These are phyloP conservation scores for Saturnispora zaruensis DNA, from an alignment of 805 yeast species.

Conservation along the genomic window DNA sequence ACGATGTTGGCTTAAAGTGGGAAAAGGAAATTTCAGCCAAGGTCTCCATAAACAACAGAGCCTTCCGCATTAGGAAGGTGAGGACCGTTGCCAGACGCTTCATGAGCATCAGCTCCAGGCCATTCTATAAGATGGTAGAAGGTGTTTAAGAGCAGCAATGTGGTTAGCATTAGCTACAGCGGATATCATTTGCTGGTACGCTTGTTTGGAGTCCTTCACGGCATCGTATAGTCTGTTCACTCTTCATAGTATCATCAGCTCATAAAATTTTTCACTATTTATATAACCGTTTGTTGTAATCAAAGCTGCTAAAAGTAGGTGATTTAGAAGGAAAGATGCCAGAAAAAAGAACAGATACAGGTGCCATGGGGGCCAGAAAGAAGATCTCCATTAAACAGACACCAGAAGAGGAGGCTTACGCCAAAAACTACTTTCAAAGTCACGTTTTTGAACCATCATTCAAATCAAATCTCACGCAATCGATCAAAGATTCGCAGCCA, in stretches of 20 bases:
- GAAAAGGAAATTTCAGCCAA: neutral
- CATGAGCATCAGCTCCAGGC: neutral
- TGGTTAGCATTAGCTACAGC: neutral
- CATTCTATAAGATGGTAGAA: neutral
- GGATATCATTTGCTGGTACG: neutral
- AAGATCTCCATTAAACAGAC: slow-evolving; percentile 25
- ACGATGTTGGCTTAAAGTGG: neutral
- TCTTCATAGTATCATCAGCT: neutral
- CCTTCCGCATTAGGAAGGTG: neutral
- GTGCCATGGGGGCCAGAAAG: slow-evolving; percentile 7
- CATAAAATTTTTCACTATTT: slow-evolving; percentile 1
- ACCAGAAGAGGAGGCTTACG: slow-evolving; percentile 27
- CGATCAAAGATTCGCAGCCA: slow-evolving; percentile 56
- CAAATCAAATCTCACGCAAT: slow-evolving; percentile 31
- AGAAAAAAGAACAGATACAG: neutral
- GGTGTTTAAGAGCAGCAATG: neutral
- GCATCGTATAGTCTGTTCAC: neutral
- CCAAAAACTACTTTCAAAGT: slow-evolving; percentile 25
- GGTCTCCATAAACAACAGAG: neutral
- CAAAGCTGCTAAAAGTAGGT: neutral
- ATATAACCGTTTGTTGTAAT: neutral
- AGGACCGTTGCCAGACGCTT: neutral
- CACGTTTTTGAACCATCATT: slow-evolving; percentile 32
- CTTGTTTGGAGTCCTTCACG: neutral
- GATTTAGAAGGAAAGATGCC: neutral